Base-by-base conservation (phyloP, 208 protist species). In the Trypanosoma caninum region DNA sequence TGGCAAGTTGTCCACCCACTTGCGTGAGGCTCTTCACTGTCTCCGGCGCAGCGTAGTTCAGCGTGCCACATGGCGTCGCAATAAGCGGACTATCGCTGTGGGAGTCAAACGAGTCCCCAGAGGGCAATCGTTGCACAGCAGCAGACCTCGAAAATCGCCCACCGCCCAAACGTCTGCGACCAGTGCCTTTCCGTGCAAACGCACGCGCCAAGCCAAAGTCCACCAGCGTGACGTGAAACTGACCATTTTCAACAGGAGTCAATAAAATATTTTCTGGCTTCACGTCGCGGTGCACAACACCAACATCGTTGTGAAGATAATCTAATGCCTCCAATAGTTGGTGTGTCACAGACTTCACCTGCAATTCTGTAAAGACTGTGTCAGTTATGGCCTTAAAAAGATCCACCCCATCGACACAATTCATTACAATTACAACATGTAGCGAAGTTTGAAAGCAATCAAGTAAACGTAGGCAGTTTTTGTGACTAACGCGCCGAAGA, bases 211-310 rank as follows among this genome's bases (percentile, higher is more conserved):
- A 73, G 0, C 89, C 89, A 70, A 95, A 95, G 61, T 95, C 89
- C 2, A 95, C 85, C 5, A 95, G 65, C 4, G 80, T 86, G 18
- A 92, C 76, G 14, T 82, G 74, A 10, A 61, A 72, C 20, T 76
- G 23, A 65, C 54, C 59, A 34, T 45, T 44, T 4, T 74, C 55
- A 9, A 60, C 48, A 1, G 69, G 71, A 7, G 70, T 60, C 14
- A 96, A 64, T 45, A 96, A 61, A 28, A 96, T 74, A 69, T 96
- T 96, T 53, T 93, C 84, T 0, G 89, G 86, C 59, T 96, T 96
- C 3, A 96, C 74, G 58, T 96, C 89, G 10, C 89, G 80, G 58
- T 96, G 89, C 18, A 96, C 87, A 30, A 96, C 71, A 35, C 70
- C 59, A 18, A 85, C 66, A 0, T 65, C 76, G 42, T 69, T 64